Base-by-base conservation (phyloP, 164 flowering plant species). In the Vitis cinerea region DNA sequence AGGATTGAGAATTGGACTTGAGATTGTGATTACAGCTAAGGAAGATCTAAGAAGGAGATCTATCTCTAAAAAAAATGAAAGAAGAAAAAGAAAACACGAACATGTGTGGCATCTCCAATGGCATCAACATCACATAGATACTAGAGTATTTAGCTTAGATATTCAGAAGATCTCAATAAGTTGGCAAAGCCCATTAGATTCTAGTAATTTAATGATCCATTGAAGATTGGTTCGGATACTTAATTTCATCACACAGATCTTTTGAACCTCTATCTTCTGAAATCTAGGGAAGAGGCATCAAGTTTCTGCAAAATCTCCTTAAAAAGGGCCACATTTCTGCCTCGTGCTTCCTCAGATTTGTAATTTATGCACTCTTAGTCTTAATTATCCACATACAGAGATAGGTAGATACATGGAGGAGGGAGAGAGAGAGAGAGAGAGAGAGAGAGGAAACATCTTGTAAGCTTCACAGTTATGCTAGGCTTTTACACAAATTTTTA, bases 361-460 rank as follows among this genome's bases (percentile, higher is more conserved):
- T 64, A 66, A 71, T 52, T 37, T 65, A 73, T 68, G 72, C 19
- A 44, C 5, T 4, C 51, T 53, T 47, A 11, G 31, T 29, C 29
- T 17, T 15, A 27, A n/a, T 47, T 62, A 65, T 63, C 59, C 11
- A 17, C 2, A 58, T 3, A 11, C 44, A 63, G 23, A 47, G 71
- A 66, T 59, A 77, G 51, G 64, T 19, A 62, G 15, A 27, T 11
- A 65, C 49, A 64, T 57, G 57, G 60, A 66, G 70, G 69, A 69
- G 30, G 59, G 15, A 27, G 13, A 65, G 52, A 64, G 63, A 60
- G 60, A 66, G 70, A 71, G 73, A 58, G 48, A 72, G 58, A 73
- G 73, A 77, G 78, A 77, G 63, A 76, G 76, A 72, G 74, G 90
- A 88, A 90, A 73, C 81, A 84, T 83, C 90, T 66, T 74, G 82